These are phyloP conservation scores for Lobosporangium transversale DNA, from an alignment of 192 early-diverging fungal genomes.

Conservation along the genomic window DNA sequence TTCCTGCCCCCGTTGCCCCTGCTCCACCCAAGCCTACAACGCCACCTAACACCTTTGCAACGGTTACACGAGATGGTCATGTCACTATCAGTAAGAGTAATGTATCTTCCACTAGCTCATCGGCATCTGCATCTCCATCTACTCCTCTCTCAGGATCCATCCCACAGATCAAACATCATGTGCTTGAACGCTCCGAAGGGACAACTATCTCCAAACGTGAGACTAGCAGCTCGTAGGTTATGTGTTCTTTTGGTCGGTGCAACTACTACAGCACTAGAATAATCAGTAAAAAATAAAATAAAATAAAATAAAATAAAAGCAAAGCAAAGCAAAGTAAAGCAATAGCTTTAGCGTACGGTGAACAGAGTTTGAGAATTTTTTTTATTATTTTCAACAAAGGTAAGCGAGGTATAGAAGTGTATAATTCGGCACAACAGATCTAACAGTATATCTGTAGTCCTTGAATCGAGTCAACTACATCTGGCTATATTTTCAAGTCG, in stretches of 20 bases:
- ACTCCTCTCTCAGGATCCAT: constrained; percentile 39
- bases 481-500: no score
- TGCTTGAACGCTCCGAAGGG: constrained; percentile 35
- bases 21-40: constrained; percentile 35
- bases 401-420: neutral
- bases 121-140: constrained; percentile 4
- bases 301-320: neutral
- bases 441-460: no score
- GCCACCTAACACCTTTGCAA: constrained; percentile 47
- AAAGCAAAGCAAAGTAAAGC: neutral
- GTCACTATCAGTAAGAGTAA: constrained; percentile 27
- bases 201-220: constrained; percentile 42
- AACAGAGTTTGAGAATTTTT: neutral
- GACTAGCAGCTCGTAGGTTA: constrained; percentile 37
- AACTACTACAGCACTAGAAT: neutral
- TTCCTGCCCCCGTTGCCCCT: constrained; percentile 47
- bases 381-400: neutral
- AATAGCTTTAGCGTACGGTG: neutral
- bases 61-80: constrained; percentile 44
- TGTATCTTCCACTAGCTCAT: neutral
- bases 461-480: no score
- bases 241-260: neutral
- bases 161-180: constrained; percentile 44
- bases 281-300: no score
- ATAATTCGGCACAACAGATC: neutral